Evolutionary conservation across 2,329 filamentous ascomycete genomes (phyloP), one percentile per base, ranked within the genome.

Genomic region (Fusarium beomiforme): DNA sequence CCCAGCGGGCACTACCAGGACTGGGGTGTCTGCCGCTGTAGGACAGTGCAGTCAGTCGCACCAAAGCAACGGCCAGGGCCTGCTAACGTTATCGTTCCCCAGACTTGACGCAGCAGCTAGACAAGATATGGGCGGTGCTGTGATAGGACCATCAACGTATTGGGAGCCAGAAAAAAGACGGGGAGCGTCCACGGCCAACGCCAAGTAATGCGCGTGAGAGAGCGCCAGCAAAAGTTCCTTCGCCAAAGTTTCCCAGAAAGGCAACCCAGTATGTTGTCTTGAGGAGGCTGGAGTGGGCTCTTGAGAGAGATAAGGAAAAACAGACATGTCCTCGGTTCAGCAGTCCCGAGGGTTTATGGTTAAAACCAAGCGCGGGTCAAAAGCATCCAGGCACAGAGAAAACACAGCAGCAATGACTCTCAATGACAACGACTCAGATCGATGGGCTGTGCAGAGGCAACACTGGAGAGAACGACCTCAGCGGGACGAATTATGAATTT

Each of bases 201-300:
- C 75, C 80, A 80, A 80, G 79, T 75, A 75, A 78, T 77, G 73
- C 71, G 78, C 72, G 76, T 75, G 75, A 76, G 76, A 76, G 78
- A 76, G 71, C 75, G 76, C 76, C 76, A 78, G 79, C 80, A 82
- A 82, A 82, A 82, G 80, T 82, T 79, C 79, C 80, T 69, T 81
- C 76, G 79, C 76, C 76, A 78, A 80, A 75, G 54, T 78, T 79
- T 73, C 78, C 78, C 58, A 73, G 75, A 77, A 77, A 72, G 80
- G 79, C 75, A 81, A 79, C 74, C 79, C 73, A 78, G 78, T 76
- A 75, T 77, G 64, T 71, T 70, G 70, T 76, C 72, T 74, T 43
- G 64, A 71, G 58, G 75, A 73, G 73, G 67, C 73, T 76, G 49
- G 64, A 73, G 72, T 67, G 69, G 61, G 73, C 69, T 72, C 67